These are phyloP conservation scores for Rhododendron simsii DNA, from an alignment of 148 eudicot species.

Conservation along the genomic window DNA sequence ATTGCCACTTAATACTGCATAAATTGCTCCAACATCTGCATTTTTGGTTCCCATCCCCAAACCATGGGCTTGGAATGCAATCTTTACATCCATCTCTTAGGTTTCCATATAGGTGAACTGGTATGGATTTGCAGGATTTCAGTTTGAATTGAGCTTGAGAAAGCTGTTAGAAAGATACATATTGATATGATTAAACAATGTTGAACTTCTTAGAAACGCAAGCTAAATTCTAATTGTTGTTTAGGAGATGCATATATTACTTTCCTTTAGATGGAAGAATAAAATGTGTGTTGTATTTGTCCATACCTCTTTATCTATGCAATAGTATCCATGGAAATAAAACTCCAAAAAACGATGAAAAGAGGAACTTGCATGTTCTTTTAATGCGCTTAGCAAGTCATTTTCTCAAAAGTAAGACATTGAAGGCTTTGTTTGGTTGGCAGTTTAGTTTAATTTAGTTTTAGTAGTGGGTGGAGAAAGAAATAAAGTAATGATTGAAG, in stretches of 20 bases:
- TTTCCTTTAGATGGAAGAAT: neutral
- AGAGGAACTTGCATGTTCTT: neutral
- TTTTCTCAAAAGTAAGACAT: neutral
- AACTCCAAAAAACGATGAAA: neutral
- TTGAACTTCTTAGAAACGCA: neutral
- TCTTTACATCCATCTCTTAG: neutral
- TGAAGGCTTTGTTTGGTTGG: neutral
- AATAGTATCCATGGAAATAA: neutral
- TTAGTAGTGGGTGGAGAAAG: too few relatives aligned
- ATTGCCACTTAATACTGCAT: neutral
- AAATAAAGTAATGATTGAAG: too few relatives aligned
- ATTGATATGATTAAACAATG: neutral
- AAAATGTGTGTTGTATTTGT: neutral
- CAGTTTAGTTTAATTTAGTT: too few relatives aligned
- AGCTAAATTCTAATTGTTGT: neutral
- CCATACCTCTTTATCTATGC: neutral
- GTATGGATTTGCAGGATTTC: neutral
- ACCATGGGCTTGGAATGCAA: neutral
- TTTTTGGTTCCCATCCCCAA: neutral
- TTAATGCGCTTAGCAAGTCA: neutral
- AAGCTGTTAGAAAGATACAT: neutral
- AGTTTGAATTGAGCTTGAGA: neutral
- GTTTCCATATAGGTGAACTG: neutral
- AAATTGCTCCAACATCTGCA: neutral
- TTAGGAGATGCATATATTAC: neutral